Conservation (phyloP, 805 yeast genomes). For the Teunomyces pallodes region DNA sequence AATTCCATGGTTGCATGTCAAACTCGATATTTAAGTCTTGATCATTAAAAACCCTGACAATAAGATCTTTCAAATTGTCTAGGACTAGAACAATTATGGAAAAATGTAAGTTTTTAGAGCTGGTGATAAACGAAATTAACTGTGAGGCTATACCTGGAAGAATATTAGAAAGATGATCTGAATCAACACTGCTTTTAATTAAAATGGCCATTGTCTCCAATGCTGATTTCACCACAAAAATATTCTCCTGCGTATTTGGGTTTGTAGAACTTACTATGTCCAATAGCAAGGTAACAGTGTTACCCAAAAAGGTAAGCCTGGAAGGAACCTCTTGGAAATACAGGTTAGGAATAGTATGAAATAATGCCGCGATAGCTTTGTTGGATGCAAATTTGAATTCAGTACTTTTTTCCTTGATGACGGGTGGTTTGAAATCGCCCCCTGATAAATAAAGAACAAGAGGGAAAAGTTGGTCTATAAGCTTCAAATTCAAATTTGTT, state of each 20-base stretch:
- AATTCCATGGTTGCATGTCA: not conserved
- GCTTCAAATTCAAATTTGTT: slow-evolving; percentile 15
- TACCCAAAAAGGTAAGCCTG: slow-evolving; percentile 28
- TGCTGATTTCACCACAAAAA: slow-evolving; percentile 7
- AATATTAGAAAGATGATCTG: slow-evolving; percentile 35
- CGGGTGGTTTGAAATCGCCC: not conserved
- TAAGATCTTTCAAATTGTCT: slow-evolving; percentile 18
- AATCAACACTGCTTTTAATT: slow-evolving; percentile 16
- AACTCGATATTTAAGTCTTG: not conserved
- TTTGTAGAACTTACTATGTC: slow-evolving; percentile 12
- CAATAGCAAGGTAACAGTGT: slow-evolving; percentile 24
- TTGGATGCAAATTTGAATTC: not conserved
- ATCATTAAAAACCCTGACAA: slow-evolving; percentile 33
- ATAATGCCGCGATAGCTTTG: not conserved
- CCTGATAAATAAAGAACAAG: slow-evolving; percentile 25
- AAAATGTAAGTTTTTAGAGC: slow-evolving; percentile 21
- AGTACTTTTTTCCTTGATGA: not conserved
- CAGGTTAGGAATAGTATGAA: not conserved
- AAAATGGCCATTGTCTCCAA: slow-evolving; percentile 14
- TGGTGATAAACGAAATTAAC: slow-evolving; percentile 25
- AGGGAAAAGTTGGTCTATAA: slow-evolving; percentile 37
- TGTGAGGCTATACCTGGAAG: slow-evolving; percentile 41
- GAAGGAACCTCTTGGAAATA: slow-evolving; percentile 11
- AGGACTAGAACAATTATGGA: slow-evolving; percentile 19
- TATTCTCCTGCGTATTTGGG: slow-evolving; percentile 17